phyloP scores from a whole-genome alignment of 495 filamentous ascomycete species.

The Aspergillus conjunctus region DNA sequence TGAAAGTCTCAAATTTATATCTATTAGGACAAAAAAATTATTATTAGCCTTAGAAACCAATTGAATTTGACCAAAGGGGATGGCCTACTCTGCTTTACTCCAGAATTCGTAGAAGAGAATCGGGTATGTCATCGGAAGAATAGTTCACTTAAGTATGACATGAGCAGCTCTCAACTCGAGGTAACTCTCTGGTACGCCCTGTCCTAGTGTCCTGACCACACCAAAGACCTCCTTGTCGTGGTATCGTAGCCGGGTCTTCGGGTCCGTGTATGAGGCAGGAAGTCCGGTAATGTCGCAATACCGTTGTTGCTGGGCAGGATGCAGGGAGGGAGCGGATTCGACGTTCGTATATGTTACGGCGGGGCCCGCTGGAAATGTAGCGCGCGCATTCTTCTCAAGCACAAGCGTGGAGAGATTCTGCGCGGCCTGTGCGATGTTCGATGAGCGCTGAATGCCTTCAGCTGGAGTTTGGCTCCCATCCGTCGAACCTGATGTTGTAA shows the following conservation, averaged over 20 bases:
- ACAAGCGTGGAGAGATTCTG: slow-evolving; percentile 83
- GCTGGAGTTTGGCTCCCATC: slow-evolving; percentile 60
- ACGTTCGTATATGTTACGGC: slow-evolving; percentile 92
- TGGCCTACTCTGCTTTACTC: slow-evolving; percentile 7
- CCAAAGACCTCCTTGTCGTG: slow-evolving; percentile 87
- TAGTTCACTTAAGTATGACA: slow-evolving; percentile 78
- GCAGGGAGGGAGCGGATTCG: slow-evolving; percentile 82
- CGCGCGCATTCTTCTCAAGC: slow-evolving; percentile 68
- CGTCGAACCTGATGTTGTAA: slow-evolving; percentile 52
- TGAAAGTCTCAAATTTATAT: slow-evolving; percentile 11
- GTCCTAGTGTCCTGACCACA: slow-evolving; percentile 72
- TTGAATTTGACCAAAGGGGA: neutral
- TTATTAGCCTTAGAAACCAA: slow-evolving; percentile 5
- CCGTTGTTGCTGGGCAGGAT: slow-evolving; percentile 69
- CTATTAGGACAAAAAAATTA: neutral
- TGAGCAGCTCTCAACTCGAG: slow-evolving; percentile 88
- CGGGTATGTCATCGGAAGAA: neutral
- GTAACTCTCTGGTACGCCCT: slow-evolving; percentile 81
- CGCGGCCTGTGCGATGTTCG: slow-evolving; percentile 81
- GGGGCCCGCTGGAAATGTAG: slow-evolving; percentile 54
- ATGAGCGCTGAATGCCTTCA: slow-evolving; percentile 51
- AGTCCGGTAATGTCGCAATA: slow-evolving; percentile 97
- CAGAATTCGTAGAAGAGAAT: slow-evolving; percentile 6
- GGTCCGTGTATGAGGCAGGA: slow-evolving; percentile 84
- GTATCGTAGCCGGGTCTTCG: slow-evolving; percentile 89